These are phyloP conservation scores for Tricholoma flavovirens DNA, from an alignment of 768 basidiomycete species.

Conservation along the genomic window DNA sequence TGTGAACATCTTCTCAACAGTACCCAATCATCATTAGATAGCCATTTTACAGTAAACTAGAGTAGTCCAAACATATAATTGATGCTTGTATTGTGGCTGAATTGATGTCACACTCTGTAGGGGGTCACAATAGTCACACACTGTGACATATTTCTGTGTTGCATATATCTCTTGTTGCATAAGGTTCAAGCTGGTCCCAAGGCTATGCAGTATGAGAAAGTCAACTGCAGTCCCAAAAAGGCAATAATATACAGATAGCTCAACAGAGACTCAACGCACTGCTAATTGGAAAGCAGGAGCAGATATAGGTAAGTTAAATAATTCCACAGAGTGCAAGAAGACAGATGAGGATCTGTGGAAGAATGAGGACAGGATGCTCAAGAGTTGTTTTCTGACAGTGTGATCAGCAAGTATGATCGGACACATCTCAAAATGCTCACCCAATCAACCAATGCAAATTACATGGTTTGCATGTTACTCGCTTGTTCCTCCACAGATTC, in stretches of 20 bases:
- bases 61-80: background rate
- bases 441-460: background rate
- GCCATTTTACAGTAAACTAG: background rate
- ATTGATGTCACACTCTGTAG: background rate
- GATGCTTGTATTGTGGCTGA: background rate
- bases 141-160: background rate
- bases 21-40: background rate
- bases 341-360: too few species aligned
- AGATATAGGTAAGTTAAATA: too few species aligned
- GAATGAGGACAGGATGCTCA: too few species aligned
- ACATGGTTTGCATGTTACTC: background rate
- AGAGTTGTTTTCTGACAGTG: too few species aligned
- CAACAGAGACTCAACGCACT: too few species aligned
- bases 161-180: background rate
- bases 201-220: background rate
- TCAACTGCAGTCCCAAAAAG: background rate
- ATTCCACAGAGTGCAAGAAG: too few species aligned
- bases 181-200: background rate
- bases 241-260: too few species aligned
- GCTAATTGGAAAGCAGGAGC: too few species aligned
- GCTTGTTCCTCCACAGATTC: background rate
- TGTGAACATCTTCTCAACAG: background rate
- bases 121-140: background rate
- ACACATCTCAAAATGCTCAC: background rate
- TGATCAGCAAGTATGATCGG: background rate